phyloP scores from a whole-genome alignment of 169 alveolate species.

The Eimeria necatrix region DNA sequence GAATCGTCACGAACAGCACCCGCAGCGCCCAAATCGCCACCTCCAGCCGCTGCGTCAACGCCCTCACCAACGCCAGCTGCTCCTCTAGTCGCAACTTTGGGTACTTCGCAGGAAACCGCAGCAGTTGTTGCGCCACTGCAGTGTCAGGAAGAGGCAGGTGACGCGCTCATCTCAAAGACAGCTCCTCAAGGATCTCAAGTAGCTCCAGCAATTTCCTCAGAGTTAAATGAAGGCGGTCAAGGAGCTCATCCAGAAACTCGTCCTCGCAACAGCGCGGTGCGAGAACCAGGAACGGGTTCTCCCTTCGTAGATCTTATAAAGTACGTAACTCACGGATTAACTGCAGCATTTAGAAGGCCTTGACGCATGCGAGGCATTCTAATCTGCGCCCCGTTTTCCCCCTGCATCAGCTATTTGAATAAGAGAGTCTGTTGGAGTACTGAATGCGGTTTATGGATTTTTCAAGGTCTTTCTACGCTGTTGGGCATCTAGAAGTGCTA shows the following conservation, averaged over 20 bases:
- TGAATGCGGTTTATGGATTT: no score
- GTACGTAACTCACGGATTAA: not conserved
- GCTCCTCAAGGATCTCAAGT: not conserved
- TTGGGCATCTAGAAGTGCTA: no score
- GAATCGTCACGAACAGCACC: not conserved
- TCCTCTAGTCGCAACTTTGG: not conserved
- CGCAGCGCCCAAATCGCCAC: not conserved
- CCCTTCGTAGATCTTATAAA: conserved; percentile 40
- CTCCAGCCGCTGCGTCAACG: conserved; percentile 25
- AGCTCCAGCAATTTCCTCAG: not conserved
- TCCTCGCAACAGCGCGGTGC: no score
- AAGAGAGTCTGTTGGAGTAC: no score
- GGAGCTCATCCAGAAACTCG: not conserved
- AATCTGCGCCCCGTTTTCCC: not conserved
- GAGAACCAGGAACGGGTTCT: not conserved
- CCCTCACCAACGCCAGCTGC: not conserved
- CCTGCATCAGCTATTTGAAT: no score
- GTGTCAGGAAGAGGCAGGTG: conserved; percentile 2
- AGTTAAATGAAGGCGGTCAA: not conserved
- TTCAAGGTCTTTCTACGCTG: no score
- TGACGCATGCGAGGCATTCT: not conserved
- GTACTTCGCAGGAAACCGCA: not conserved
- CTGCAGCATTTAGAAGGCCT: not conserved
- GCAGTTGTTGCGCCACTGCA: not conserved
- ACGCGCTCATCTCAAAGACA: not conserved